Base-by-base conservation (phyloP, 2,329 filamentous ascomycete species). In the Xylaria sp. region DNA sequence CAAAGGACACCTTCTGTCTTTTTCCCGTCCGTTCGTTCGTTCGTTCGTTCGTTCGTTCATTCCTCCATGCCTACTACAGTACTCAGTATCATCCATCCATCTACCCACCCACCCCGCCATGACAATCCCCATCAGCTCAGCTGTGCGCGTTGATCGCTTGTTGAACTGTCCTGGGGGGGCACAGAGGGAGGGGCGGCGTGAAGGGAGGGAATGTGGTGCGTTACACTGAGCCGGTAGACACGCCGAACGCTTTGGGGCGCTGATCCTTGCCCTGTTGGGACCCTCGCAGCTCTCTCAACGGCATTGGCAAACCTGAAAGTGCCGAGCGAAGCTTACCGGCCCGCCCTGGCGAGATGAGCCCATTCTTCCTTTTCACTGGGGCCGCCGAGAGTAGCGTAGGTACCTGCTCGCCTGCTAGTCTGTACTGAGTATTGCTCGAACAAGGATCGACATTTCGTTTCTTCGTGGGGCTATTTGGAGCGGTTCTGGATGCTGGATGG, bases 251-350 rank as follows among this genome's bases (percentile, higher is more conserved):
- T 64, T 66, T 63, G 27, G 61, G 59, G 42, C 18, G 70, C 42
- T 29, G 68, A 72, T 72, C 68, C 13, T 53, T 66, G 37, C 70
- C 70, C 3, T 9, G 6, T 70, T 60, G 12, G 40, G 68, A 40
- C 25, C 57, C 68, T 68, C 63, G 68, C 68, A 72, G 68, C 61
- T 65, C 55, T 67, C 47, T 60, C 63, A 71, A 70, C 68, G 70
- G 70, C 70, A 70, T 69, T 72, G 65, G 61, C 42, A 68, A 69
- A 69, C 70, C 68, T 72, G 57, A 66, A 72, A 70, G 68, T 72
- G 70, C 70, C 70, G 70, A 72, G 65, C 57, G 63, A 47, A 69
- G 63, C 66, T 63, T 69, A 71, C 69, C 69, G 66, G 63, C 60
- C 69, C 66, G 69, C 69, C 60, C 69, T 70, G 69, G 69, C 69